Base-by-base conservation (phyloP, 768 basidiomycete genomes). In the Lentinus brumalis region DNA sequence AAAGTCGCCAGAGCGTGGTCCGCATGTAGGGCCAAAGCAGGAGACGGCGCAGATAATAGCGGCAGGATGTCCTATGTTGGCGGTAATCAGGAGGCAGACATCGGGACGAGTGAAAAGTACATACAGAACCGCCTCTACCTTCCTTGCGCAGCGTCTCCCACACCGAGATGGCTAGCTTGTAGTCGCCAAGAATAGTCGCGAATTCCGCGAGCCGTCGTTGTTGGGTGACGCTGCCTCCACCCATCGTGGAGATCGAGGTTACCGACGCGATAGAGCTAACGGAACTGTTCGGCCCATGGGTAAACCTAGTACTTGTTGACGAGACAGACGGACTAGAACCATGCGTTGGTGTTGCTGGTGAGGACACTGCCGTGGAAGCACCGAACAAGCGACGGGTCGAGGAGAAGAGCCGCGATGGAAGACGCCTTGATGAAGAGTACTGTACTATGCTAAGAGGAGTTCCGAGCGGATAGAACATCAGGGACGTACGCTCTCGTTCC, bases 201-300 rank as follows among this genome's bases (percentile, higher is more conserved):
- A 98, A 96, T 73, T 99, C 97, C 10, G 95, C 97, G 4, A 98
- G 78, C n/a, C 96, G 86, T 47, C 94, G 83, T 64, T 89, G 86
- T 67, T 89, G 92, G 5, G 87, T 80, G 7, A 85, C 85, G 7
- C 83, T 80, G 30, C 79, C 69, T 3, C 57, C 65, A 12, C 42
- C 56, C 46, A 65, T 60, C 1, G 63, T 66, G 3, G 62, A 66
- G 1, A 61, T 29, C 12, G 68, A 72, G 1, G 69, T 53, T 9
- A 71, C 50, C 5, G 75, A 70, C 11, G 69, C 39, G 15, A 73
- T 59, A 12, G 71, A 73, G 39, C 69, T 70, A 45, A 71, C 59
- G 50, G 79, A 79, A 15, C 70, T 70, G 31, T 74, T 72, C 41
- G 74, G 49, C 4, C 65, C 66, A 47, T 70, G 69, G 0, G 59